These are phyloP conservation scores for Apostasia shenzhenica DNA, from an alignment of 106 monocot genomes.

Conservation along the genomic window DNA sequence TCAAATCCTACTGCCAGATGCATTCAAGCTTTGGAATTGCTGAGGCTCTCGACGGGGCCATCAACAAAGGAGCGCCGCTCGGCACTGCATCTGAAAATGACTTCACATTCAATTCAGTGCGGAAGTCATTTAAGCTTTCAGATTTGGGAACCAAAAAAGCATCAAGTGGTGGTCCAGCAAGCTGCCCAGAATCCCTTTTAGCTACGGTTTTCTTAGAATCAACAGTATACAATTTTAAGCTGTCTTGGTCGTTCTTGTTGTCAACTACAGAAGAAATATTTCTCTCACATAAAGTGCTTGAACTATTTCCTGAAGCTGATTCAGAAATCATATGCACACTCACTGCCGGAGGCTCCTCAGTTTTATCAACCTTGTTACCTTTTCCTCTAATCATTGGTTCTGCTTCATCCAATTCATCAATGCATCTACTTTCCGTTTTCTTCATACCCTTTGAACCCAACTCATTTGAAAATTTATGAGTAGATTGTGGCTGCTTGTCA, in stretches of 20 bases:
- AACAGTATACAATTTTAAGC: constrained; percentile 1
- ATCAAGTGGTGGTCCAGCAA: neutral
- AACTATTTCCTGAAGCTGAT: constrained; percentile 3
- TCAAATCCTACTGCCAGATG: constrained; percentile 72
- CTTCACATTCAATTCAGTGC: constrained; percentile 13
- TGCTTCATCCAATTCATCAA: constrained; percentile 2
- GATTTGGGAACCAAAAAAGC: neutral
- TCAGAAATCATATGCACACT: constrained; percentile 6
- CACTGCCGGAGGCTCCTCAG: constrained; percentile 1
- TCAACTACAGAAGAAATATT: constrained; percentile 11
- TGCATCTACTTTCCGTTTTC: constrained; percentile 27
- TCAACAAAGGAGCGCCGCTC: constrained; percentile 1
- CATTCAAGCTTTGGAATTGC: constrained; percentile 46
- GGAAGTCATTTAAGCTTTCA: neutral
- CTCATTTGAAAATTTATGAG: constrained; percentile 44
- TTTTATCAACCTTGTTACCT: constrained; percentile 2
- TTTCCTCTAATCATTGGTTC: neutral
- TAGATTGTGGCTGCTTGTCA: constrained; percentile 39
- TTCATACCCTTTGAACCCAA: constrained; percentile 26
- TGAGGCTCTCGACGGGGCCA: constrained; percentile 12
- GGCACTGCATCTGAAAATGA: constrained; percentile 11
- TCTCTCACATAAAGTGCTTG: constrained; percentile 7
- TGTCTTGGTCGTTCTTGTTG: constrained; percentile 13
- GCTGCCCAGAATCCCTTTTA: constrained; percentile 10
- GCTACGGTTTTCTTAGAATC: constrained; percentile 5